A percentile compares a stretch with the other conserved stretches of the same genome.
These are phyloP conservation scores for Tricholoma hemisulphureum DNA, from an alignment of 768 basidiomycete genomes.

Conservation along the genomic window DNA sequence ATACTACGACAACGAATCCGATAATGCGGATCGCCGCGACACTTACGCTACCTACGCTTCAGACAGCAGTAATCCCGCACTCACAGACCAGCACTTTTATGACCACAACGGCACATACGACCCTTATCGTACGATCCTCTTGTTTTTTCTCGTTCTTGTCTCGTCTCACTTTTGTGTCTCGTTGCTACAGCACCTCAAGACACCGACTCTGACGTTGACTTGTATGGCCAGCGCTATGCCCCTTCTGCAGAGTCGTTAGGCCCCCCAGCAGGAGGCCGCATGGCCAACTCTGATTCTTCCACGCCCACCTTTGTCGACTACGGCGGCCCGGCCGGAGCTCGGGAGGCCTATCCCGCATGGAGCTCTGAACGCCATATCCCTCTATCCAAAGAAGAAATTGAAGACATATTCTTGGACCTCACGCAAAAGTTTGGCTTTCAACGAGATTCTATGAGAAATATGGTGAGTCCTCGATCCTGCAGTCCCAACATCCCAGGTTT, in stretches of 20 bases:
- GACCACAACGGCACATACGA: slow-evolving; percentile 66
- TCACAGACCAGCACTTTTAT: slow-evolving; percentile 64
- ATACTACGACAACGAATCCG: slow-evolving; percentile 77
- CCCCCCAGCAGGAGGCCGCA: slow-evolving; percentile 44
- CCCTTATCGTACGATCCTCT: slow-evolving; percentile 49
- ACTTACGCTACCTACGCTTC: slow-evolving; percentile 68
- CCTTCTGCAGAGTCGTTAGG: slow-evolving; percentile 79
- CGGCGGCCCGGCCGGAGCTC: slow-evolving; percentile 48
- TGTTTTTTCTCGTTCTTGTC: slow-evolving; percentile 16
- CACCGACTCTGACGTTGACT: slow-evolving; percentile 79
- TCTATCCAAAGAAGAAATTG: slow-evolving; percentile 98
- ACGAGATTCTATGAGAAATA: slow-evolving; percentile 92
- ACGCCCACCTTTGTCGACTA: slow-evolving; percentile 75
- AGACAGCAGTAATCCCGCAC: slow-evolving; percentile 61
- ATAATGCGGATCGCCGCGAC: slow-evolving; percentile 67
- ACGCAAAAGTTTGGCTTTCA: slow-evolving; percentile 99
- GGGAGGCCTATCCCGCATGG: slow-evolving; percentile 96
- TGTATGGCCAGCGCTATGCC: slow-evolving; percentile 66
- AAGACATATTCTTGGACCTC: slow-evolving; percentile 96
- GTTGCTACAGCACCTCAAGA: slow-evolving; percentile 63
- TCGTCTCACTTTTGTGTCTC: slow-evolving; percentile 13
- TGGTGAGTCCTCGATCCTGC: slow-evolving; percentile 57
- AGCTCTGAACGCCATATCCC: slow-evolving; percentile 88
- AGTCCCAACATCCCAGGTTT: too few relatives aligned
- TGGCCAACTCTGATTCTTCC: slow-evolving; percentile 65